Evolutionary conservation across 257 asterid genomes (phyloP).

Genomic region (Phtheirospermum japonicum): DNA sequence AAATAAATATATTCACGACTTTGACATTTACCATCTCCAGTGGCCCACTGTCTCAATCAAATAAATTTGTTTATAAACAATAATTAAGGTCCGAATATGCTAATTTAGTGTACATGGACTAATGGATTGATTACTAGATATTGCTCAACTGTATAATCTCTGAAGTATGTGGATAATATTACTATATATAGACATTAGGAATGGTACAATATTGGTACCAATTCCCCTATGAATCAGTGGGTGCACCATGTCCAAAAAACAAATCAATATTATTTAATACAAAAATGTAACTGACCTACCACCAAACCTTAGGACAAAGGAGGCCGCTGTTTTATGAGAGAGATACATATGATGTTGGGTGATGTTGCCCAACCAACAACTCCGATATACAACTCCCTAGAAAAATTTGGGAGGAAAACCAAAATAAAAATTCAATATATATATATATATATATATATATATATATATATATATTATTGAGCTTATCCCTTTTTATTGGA

Average conservation of each 20-base stretch:
- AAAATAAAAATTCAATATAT: too few relatives aligned
- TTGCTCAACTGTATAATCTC: conserved; percentile 3
- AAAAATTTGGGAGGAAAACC: too few relatives aligned
- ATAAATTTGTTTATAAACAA: background rate
- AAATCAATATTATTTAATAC: background rate
- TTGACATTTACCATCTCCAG: too few relatives aligned
- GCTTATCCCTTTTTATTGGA: too few relatives aligned
- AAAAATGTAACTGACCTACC: conserved; percentile 20
- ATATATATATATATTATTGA: too few relatives aligned
- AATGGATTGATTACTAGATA: conserved; percentile 10
- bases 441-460: too few relatives aligned
- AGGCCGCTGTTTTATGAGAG: conserved; percentile 23
- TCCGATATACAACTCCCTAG: background rate
- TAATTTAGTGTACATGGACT: background rate
- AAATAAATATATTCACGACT: too few relatives aligned
- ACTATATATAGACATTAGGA: background rate
- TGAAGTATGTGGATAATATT: conserved; percentile 14
- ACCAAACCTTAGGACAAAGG: conserved; percentile 23
- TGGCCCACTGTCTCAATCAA: background rate
- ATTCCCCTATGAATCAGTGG: background rate
- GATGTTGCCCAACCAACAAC: conserved; percentile 20
- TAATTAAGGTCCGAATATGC: conserved; percentile 2
- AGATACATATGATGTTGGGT: background rate
- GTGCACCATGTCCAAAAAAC: background rate
- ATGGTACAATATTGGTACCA: background rate